phyloP scores from a whole-genome alignment of 495 filamentous ascomycete species.

The Xylaria nigripes region DNA sequence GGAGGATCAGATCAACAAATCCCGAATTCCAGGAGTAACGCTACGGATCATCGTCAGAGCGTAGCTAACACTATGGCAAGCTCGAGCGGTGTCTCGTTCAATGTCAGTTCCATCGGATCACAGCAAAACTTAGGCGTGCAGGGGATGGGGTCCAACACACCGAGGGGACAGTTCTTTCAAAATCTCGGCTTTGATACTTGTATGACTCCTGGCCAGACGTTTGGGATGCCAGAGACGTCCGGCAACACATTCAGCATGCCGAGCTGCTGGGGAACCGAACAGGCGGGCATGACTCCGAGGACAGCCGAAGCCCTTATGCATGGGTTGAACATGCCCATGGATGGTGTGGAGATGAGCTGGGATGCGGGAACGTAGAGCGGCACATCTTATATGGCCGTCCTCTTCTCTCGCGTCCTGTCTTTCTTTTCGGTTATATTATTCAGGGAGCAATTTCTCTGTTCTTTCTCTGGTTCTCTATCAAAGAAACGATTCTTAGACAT shows the following conservation, averaged over 20 bases:
- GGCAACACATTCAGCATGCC: constrained; percentile 31
- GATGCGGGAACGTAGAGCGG: constrained; percentile 3
- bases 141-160: constrained; percentile 22
- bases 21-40: constrained; percentile 45
- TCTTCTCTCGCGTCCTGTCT: not conserved
- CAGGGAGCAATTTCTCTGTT: not conserved
- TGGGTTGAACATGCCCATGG: constrained; percentile 40
- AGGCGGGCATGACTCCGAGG: constrained; percentile 41
- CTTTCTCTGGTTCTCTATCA: not conserved
- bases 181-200: constrained; percentile 26
- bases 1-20: constrained; percentile 40
- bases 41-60: constrained; percentile 33
- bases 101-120: constrained; percentile 35
- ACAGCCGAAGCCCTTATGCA: constrained; percentile 39
- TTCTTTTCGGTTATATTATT: too few relatives aligned
- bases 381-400: not conserved
- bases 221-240: constrained; percentile 26
- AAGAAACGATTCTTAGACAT: not conserved
- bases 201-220: constrained; percentile 25
- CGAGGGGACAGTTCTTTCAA: constrained; percentile 27
- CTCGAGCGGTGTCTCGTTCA: constrained; percentile 37
- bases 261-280: constrained; percentile 30
- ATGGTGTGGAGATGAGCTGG: constrained; percentile 35
- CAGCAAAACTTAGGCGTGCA: constrained; percentile 30
- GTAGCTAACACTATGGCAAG: constrained; percentile 18